A percentile compares a stretch with the other conserved stretches of the same genome.
Conservation (phyloP, 257 asterid genomes). For the Solanum virginianum region DNA sequence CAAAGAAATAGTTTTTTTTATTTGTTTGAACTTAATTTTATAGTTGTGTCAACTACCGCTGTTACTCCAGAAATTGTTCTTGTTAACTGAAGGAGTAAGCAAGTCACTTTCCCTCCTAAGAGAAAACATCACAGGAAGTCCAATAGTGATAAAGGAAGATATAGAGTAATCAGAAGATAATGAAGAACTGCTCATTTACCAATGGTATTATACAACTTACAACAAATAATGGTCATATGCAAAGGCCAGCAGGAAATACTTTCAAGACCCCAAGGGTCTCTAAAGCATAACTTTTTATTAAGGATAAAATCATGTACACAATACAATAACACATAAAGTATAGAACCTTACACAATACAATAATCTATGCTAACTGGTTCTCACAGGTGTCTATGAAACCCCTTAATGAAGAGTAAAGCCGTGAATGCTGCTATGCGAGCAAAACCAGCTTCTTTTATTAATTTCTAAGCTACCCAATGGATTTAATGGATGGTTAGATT, state of each 20-base stretch:
- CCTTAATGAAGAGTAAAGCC: background rate
- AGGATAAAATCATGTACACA: background rate
- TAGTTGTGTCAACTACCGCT: background rate
- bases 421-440: background rate
- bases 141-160: background rate
- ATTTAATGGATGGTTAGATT: background rate
- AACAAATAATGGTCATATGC: background rate
- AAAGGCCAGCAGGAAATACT: background rate
- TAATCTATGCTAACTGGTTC: background rate
- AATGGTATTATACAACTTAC: background rate
- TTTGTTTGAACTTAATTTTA: background rate
- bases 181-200: background rate
- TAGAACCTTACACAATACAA: background rate
- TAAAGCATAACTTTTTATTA: background rate
- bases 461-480: background rate
- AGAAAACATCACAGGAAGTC: background rate
- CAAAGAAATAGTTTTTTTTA: background rate
- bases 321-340: background rate
- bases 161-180: background rate
- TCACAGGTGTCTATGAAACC: background rate
- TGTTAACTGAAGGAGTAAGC: background rate
- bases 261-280: background rate
- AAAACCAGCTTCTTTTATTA: background rate
- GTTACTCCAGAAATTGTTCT: background rate
- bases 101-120: background rate